phyloP scores from a whole-genome alignment of 768 basidiomycete species.

The Tephrocybe sp. region DNA sequence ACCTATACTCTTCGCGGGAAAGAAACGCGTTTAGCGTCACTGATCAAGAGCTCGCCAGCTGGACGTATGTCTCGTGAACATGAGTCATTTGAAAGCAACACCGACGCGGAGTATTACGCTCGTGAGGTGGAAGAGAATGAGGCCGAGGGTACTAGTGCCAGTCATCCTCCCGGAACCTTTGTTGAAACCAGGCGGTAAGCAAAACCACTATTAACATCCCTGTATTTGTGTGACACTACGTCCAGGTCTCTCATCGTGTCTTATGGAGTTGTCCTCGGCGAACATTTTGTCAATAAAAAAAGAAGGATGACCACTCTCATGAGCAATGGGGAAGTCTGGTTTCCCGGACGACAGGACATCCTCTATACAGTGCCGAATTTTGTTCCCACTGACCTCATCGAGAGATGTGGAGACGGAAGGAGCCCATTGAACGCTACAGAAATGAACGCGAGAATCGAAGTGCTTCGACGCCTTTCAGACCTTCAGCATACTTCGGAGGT shows the following conservation, averaged over 20 bases:
- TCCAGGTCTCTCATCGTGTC: constrained; percentile 30
- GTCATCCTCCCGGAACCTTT: constrained; percentile 45
- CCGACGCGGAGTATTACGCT: background rate
- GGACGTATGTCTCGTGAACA: constrained; percentile 17
- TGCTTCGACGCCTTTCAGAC: constrained; percentile 58
- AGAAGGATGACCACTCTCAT: constrained; percentile 26
- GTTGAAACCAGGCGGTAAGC: constrained; percentile 52
- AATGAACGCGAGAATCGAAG: constrained; percentile 60
- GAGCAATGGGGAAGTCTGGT: constrained; percentile 55
- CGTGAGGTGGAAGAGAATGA: constrained; percentile 7
- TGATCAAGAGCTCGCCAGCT: constrained; percentile 12
- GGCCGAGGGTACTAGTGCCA: constrained; percentile 17
- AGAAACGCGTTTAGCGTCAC: constrained; percentile 34
- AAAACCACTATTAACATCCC: constrained; percentile 14
- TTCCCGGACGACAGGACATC: constrained; percentile 51
- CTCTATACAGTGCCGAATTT: constrained; percentile 62
- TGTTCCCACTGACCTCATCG: constrained; percentile 42
- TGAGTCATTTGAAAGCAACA: constrained; percentile 13
- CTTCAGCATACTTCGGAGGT: constrained; percentile 50
- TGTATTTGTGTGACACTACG: constrained; percentile 4
- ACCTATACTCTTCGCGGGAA: constrained; percentile 34
- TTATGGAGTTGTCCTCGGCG: constrained; percentile 38
- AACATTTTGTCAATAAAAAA: constrained; percentile 18
- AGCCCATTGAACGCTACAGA: constrained; percentile 33
- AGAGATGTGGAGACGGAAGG: constrained; percentile 43